Evolutionary conservation across 2,329 filamentous ascomycete species (phyloP).

Genomic region (Thermochaetoides dissita): DNA sequence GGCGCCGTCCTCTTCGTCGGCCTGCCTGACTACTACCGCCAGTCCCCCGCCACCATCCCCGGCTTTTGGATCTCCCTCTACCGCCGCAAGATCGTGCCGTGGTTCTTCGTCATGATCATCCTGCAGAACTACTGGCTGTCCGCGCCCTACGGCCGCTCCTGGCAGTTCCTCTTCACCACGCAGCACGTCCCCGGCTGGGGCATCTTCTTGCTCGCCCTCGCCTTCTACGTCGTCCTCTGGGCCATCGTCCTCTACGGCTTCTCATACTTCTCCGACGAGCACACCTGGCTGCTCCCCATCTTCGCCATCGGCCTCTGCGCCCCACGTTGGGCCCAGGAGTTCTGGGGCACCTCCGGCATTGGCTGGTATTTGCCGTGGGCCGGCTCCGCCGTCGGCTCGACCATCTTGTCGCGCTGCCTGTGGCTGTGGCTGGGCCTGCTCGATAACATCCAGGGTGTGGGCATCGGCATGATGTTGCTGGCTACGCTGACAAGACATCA

Average conservation of each 20-base stretch:
- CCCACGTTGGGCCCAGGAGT: constrained; percentile 53
- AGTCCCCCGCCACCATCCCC: constrained; percentile 47
- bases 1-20: constrained; percentile 43
- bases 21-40: constrained; percentile 54
- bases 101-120: constrained; percentile 51
- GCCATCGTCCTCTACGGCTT: constrained; percentile 35
- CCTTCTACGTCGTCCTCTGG: constrained; percentile 45
- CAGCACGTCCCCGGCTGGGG: constrained; percentile 41
- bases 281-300: constrained; percentile 53
- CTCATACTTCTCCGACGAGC: constrained; percentile 39
- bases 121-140: constrained; percentile 56
- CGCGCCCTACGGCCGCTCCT: constrained; percentile 52
- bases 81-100: constrained; percentile 50
- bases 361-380: constrained; percentile 51
- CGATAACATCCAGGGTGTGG: constrained; percentile 50
- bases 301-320: constrained; percentile 53
- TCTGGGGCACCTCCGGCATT: constrained; percentile 48
- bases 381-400: constrained; percentile 36
- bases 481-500: constrained; percentile 52
- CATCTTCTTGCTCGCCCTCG: constrained; percentile 39
- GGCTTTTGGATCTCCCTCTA: constrained; percentile 50
- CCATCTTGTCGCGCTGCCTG: constrained; percentile 40
- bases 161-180: constrained; percentile 48
- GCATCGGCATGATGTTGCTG: constrained; percentile 53
- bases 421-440: constrained; percentile 57